These are phyloP conservation scores for Botrytis byssoidea DNA, from an alignment of 2,329 filamentous ascomycete genomes.

Conservation along the genomic window DNA sequence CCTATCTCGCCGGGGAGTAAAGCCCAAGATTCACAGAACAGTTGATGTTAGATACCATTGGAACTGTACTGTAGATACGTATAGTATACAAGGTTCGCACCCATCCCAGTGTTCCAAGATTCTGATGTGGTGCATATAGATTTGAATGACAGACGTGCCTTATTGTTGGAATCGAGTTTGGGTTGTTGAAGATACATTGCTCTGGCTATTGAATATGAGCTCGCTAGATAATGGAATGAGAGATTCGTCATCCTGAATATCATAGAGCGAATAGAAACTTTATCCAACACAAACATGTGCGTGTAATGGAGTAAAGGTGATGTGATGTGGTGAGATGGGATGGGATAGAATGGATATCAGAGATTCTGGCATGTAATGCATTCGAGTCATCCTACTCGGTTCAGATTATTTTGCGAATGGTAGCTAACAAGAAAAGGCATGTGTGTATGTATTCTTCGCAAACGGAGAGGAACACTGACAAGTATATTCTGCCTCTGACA, in stretches of 20 bases:
- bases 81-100: not conserved
- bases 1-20: not conserved
- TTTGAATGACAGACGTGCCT: not conserved
- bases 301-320: no score
- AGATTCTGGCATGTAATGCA: not conserved
- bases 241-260: not conserved
- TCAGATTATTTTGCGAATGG: not conserved
- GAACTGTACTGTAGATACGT: not conserved
- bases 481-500: not conserved
- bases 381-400: not conserved
- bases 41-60: not conserved
- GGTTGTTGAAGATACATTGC: not conserved
- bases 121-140: not conserved
- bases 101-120: accelerated
- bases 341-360: not conserved
- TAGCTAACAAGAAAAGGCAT: not conserved
- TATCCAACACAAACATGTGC: no score
- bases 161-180: not conserved
- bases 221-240: not conserved
- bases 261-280: not conserved
- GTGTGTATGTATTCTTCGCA: no score
- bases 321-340: not conserved
- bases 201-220: not conserved
- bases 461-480: not conserved
- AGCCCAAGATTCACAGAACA: not conserved